A percentile compares a stretch with the other conserved stretches of the same genome.
Evolutionary conservation across 805 yeast genomes (phyloP).

Genomic region (Hanseniaspora lachancei): DNA sequence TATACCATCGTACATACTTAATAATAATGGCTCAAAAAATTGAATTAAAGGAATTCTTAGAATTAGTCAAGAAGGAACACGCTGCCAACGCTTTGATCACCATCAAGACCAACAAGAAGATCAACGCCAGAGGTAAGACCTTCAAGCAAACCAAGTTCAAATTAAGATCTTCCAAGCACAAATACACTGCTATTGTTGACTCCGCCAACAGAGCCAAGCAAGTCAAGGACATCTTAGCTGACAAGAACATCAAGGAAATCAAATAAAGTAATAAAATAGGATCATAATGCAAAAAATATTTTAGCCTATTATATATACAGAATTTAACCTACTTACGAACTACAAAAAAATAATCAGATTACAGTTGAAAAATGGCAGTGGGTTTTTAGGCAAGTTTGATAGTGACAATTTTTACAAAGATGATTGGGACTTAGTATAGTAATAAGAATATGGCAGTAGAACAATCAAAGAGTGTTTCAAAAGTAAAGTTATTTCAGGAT

Average conservation of each 20-base stretch:
- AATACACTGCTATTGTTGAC: constrained; percentile 89
- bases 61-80: constrained; percentile 68
- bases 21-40: constrained; percentile 47
- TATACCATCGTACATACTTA: constrained; percentile 9
- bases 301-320: constrained; percentile 5
- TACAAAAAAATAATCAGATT: neutral
- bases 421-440: too few species aligned
- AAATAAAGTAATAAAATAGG: constrained; percentile 17
- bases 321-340: constrained; percentile 2
- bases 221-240: constrained; percentile 94
- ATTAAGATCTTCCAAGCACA: constrained; percentile 89
- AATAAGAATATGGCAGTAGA: too few species aligned
- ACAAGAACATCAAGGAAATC: constrained; percentile 55
- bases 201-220: constrained; percentile 96
- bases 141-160: constrained; percentile 96
- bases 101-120: constrained; percentile 82
- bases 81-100: constrained; percentile 86
- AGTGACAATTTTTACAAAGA: too few species aligned
- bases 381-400: neutral
- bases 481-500: too few species aligned
- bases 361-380: neutral
- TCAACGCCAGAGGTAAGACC: constrained; percentile 68
- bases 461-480: too few species aligned
- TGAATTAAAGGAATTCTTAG: constrained; percentile 95
- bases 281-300: neutral